Base-by-base conservation (phyloP, 306 rosid genomes). In the Hylodesmum podocarpum region DNA sequence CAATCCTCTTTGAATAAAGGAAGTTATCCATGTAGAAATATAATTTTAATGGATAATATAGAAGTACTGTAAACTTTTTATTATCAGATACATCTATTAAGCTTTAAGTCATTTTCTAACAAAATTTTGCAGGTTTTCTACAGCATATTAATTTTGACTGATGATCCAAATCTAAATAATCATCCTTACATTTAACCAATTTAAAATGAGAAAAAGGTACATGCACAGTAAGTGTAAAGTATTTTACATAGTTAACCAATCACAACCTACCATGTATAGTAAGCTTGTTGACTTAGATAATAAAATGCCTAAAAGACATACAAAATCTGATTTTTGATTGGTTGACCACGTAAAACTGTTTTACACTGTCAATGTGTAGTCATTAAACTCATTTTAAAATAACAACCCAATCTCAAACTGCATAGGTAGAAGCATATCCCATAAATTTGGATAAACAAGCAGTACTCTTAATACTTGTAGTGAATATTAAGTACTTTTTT, bases 351-450 rank as follows among this genome's bases (percentile, higher is more conserved):
- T n/a, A n/a, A n/a, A n/a, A n/a, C n/a, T n/a, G n/a, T n/a, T n/a
- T n/a, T n/a, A n/a, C n/a, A n/a, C n/a, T n/a, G n/a, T n/a, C n/a
- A n/a, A n/a, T n/a, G n/a, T n/a, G n/a, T n/a, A n/a, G n/a, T n/a
- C 9, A n/a, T 58, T n/a, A 25, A 37, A 25, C 5, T 29, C 67
- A 78, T 70, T 66, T 61, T 21, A 61, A 69, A 69, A 47, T 37
- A 47, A 46, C 44, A 33, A 33, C 72, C 19, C 49, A 37, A 50
- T 31, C 40, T 46, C 44, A 51, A 24, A 22, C n/a, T 40, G 51
- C 18, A 50, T 51, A 63, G 66, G 22, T 47, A 47, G 10, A 28
- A 41, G 8, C 47, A 72, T 18, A 72, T 39, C 72, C 39, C 33
- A n/a, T 36, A 25, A 49, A 29, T 70, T 25, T 31, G 34, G 34